Conservation (phyloP, 495 filamentous ascomycete species). For the Parathielavia hyrcaniae region DNA sequence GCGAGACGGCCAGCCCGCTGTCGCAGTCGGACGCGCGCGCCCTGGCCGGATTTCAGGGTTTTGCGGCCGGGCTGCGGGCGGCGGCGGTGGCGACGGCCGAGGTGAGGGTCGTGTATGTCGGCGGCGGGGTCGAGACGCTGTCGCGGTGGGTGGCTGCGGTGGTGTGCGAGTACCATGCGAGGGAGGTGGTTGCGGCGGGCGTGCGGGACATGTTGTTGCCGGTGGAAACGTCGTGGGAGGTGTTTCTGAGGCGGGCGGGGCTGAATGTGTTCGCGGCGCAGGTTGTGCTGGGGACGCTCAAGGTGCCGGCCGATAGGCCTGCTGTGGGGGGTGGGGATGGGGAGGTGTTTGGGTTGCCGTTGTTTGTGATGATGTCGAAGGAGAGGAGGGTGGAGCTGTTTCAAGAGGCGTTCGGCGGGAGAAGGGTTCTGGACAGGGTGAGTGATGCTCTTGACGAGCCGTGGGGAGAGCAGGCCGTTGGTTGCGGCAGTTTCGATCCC, state of each 20-base stretch:
- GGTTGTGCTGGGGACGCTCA: conserved; percentile 51
- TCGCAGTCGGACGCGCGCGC: conserved; percentile 46
- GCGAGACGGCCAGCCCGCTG: conserved; percentile 34
- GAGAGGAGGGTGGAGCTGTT: conserved; percentile 44
- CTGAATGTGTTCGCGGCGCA: conserved; percentile 80
- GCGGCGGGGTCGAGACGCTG: conserved; percentile 52
- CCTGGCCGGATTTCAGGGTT: conserved; percentile 50
- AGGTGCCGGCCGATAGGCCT: conserved; percentile 29
- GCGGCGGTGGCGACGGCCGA: conserved; percentile 26
- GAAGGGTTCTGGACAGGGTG: conserved; percentile 48
- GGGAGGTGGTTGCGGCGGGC: conserved; percentile 20
- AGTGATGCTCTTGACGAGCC: conserved; percentile 33
- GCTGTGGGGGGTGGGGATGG: conserved; percentile 17
- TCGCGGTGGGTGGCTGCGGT: conserved; percentile 52
- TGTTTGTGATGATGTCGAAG: conserved; percentile 52
- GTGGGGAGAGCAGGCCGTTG: conserved; percentile 26
- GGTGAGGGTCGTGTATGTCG: conserved; percentile 47
- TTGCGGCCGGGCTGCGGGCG: conserved; percentile 35
- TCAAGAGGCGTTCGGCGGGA: conserved; percentile 45
- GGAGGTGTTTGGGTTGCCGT: conserved; percentile 43
- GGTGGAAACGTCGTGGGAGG: conserved; percentile 63
- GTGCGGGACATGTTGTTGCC: conserved; percentile 29
- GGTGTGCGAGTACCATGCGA: conserved; percentile 37
- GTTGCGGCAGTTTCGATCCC: not conserved
- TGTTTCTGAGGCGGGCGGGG: conserved; percentile 65